These are phyloP conservation scores for Senna tora DNA, from an alignment of 306 rosid species.

Conservation along the genomic window DNA sequence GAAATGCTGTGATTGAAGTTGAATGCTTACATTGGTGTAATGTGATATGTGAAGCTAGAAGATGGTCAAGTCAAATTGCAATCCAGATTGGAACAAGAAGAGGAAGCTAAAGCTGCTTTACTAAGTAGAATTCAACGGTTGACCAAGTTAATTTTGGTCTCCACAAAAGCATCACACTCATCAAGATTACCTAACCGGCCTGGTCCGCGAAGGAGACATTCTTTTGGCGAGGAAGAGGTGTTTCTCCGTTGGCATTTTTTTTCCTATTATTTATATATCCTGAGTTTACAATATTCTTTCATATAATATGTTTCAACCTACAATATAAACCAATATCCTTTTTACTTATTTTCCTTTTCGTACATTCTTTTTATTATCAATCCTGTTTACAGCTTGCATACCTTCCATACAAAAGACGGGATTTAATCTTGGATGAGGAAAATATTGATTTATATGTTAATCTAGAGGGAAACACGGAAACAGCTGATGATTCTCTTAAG, in stretches of 20 bases:
- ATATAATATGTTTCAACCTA: neutral
- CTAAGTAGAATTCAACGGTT: constrained; percentile 93
- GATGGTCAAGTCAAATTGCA: constrained; percentile 94
- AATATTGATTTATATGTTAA: constrained; percentile 75
- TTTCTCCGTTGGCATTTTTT: constrained; percentile 31
- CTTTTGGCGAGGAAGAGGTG: constrained; percentile 86
- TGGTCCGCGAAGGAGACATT: constrained; percentile 84
- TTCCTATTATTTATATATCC: constrained; percentile 5
- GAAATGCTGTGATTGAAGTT: constrained; percentile 42
- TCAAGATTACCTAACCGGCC: constrained; percentile 74
- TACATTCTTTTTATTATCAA: constrained; percentile 32
- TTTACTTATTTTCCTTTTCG: constrained; percentile 9
- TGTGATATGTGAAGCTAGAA: constrained; percentile 74
- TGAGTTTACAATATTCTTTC: constrained; percentile 15
- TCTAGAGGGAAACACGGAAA: constrained; percentile 69
- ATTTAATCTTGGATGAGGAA: constrained; percentile 88
- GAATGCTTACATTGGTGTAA: constrained; percentile 45
- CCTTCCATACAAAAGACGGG: constrained; percentile 94
- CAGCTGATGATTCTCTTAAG: constrained; percentile 60
- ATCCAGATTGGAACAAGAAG: constrained; percentile 97
- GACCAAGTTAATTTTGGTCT: constrained; percentile 96
- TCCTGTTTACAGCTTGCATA: constrained; percentile 82
- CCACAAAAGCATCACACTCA: constrained; percentile 76
- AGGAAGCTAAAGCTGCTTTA: constrained; percentile 96
- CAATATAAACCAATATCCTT: neutral